Conservation (phyloP, 1,284 basidiomycete species). For the Microbotryomycetes sp. region DNA sequence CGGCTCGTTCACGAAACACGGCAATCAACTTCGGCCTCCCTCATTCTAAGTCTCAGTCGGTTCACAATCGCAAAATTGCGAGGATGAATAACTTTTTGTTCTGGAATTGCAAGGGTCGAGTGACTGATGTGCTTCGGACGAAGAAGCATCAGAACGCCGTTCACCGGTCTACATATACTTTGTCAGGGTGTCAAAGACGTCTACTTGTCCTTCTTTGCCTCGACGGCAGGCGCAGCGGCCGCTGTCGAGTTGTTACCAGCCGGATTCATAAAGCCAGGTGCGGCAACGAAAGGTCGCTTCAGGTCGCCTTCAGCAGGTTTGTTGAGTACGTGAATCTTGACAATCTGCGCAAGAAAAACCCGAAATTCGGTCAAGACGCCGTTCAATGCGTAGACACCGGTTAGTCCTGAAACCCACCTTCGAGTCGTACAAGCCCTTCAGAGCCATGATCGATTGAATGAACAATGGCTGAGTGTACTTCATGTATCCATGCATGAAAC, state of each 20-base stretch:
- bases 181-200: too few species aligned
- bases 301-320: slow-evolving; percentile 75
- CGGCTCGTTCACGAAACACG: too few species aligned
- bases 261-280: slow-evolving; percentile 63
- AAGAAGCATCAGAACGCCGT: too few species aligned
- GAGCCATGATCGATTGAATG: slow-evolving; percentile 79
- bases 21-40: too few species aligned
- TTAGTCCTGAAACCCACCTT: slow-evolving; percentile 52
- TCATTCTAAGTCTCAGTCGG: too few species aligned
- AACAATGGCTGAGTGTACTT: slow-evolving; percentile 86
- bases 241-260: slow-evolving; percentile 69
- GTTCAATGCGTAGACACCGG: too few species aligned
- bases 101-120: too few species aligned
- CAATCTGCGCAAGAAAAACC: slow-evolving; percentile 35
- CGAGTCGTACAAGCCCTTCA: slow-evolving; percentile 78
- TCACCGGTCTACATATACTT: too few species aligned
- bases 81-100: too few species aligned
- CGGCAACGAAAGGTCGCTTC: slow-evolving; percentile 82
- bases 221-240: slow-evolving; percentile 46
- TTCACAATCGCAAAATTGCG: too few species aligned
- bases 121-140: too few species aligned
- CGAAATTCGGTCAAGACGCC: too few species aligned
- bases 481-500: slow-evolving; percentile 77
- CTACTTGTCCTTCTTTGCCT: slow-evolving; percentile 68
- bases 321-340: slow-evolving; percentile 69